Base-by-base conservation (phyloP, 2,329 filamentous ascomycete genomes). In the Talaromyces sp. region DNA sequence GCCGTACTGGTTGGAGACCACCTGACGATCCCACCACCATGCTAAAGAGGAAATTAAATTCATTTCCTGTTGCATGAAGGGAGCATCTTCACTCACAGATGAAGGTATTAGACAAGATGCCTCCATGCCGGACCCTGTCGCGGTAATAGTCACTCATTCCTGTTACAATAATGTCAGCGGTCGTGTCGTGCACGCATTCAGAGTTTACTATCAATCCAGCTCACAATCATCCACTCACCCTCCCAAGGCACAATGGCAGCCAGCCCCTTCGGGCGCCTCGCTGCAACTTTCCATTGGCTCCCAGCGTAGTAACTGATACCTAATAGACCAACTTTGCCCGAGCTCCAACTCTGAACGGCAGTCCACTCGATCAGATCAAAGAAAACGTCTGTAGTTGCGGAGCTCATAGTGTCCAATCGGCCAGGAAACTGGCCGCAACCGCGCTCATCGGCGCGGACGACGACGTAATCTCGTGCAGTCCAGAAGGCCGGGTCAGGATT, bases 1-100 rank as follows among this genome's bases (percentile, higher is more conserved):
- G 26, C 26, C 26, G 5, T 26, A 26, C 5, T 26, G 26, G 26
- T 26, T 26, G 26, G 26, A 26, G 3, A 26, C 26, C 5, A 26
- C 19, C 19, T 48, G 43, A 8, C 85, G 78, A 65, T 88, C 80
- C 85, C 85, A 88, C 86, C 86, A 89, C 65, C 87, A 84, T 26
- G 26, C 26, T 26, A 5, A 5, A 26, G 26, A 26, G 26, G 26
- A 26, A 5, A 26, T 26, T 26, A 26, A 26, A 3, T 26, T 5
- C 5, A 26, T 26, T 26, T 26, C 3, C 26, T 3, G 26, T 5
- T 5, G n/a, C 26, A 26, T 26, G 26, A 5, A 26, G 26, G 26
- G 26, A 5, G 26, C 26, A 26, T 5, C 5, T 3, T 26, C 5
- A 26, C 26, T 26, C 5, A 12, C 73, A 67, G 65, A 88, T 86